phyloP scores from a whole-genome alignment of 73 alveolate species.

The Paramecium pentaurelia region DNA sequence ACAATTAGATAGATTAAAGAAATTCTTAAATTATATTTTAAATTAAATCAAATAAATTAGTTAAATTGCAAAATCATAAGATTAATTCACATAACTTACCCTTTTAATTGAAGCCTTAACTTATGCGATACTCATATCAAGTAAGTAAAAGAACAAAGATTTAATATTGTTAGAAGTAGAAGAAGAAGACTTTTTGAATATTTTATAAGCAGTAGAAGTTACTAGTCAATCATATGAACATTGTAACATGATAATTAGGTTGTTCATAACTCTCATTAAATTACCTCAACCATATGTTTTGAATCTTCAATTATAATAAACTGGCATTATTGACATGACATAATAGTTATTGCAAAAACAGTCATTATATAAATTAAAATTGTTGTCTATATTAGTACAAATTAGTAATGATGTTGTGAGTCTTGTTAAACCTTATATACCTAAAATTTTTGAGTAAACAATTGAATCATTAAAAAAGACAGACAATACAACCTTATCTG shows the following conservation, averaged over 20 bases:
- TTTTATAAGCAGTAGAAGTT: neutral
- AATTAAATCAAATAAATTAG: neutral
- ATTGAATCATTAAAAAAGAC: neutral
- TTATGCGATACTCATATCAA: slow-evolving; percentile 9
- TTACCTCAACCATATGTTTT: neutral
- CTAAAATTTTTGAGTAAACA: neutral
- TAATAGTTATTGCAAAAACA: neutral
- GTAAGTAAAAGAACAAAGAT: neutral
- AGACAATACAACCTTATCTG: neutral
- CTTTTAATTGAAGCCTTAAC: slow-evolving; percentile 53
- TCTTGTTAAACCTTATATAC: neutral
- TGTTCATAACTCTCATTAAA: neutral
- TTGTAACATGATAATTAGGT: neutral
- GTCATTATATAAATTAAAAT: neutral
- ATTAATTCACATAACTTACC: neutral
- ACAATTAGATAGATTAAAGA: slow-evolving; percentile 32
- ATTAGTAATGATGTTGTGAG: neutral
- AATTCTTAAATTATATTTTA: slow-evolving; percentile 17
- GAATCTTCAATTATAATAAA: neutral
- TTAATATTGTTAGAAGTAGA: neutral
- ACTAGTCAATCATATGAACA: neutral
- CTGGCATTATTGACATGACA: neutral
- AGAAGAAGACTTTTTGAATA: neutral
- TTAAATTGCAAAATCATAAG: neutral
- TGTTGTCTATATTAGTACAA: neutral